A percentile compares a stretch with the other conserved stretches of the same genome.
These are phyloP conservation scores for Colletotrichum orchidophilum DNA, from an alignment of 2,329 filamentous ascomycete genomes.

Conservation along the genomic window DNA sequence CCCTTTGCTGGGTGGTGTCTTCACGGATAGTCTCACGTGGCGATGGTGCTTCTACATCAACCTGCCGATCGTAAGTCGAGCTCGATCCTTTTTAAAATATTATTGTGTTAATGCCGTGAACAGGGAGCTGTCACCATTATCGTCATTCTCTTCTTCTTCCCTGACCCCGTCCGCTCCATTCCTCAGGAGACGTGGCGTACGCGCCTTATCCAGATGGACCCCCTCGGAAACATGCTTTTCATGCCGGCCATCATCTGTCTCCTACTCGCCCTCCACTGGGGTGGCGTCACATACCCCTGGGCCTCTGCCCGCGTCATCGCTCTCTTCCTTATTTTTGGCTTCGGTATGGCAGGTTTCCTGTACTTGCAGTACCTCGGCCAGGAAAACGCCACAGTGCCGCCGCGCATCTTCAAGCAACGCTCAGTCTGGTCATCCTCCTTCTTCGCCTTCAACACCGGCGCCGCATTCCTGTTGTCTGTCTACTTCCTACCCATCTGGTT, in stretches of 20 bases:
- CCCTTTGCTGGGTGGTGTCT: slow-evolving; percentile 45
- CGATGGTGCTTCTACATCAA: slow-evolving; percentile 55
- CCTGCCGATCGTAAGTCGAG: slow-evolving; percentile 45
- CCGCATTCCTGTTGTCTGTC: slow-evolving; percentile 40
- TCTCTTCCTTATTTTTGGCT: slow-evolving; percentile 57
- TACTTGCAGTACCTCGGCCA: slow-evolving; percentile 49
- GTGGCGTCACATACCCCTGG: slow-evolving; percentile 60
- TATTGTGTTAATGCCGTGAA: slow-evolving; percentile 12
- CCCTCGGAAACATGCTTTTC: slow-evolving; percentile 43
- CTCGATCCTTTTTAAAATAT: background rate
- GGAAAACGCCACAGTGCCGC: slow-evolving; percentile 55
- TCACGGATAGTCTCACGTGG: slow-evolving; percentile 48
- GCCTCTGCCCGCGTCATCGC: slow-evolving; percentile 57
- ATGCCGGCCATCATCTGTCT: slow-evolving; percentile 53
- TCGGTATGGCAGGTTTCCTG: slow-evolving; percentile 48
- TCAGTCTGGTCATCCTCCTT: slow-evolving; percentile 48
- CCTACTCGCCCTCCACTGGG: slow-evolving; percentile 61
- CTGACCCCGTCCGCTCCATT: slow-evolving; percentile 25
- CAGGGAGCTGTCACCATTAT: slow-evolving; percentile 45
- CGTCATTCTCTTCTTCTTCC: slow-evolving; percentile 43
- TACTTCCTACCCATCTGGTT: slow-evolving; percentile 58
- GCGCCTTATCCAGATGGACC: slow-evolving; percentile 32
- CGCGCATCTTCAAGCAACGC: slow-evolving; percentile 50
- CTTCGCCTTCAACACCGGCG: slow-evolving; percentile 50
- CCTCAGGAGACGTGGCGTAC: slow-evolving; percentile 8